Conservation (phyloP, 441 rosid genomes). For the Theobroma grandiflorum region DNA sequence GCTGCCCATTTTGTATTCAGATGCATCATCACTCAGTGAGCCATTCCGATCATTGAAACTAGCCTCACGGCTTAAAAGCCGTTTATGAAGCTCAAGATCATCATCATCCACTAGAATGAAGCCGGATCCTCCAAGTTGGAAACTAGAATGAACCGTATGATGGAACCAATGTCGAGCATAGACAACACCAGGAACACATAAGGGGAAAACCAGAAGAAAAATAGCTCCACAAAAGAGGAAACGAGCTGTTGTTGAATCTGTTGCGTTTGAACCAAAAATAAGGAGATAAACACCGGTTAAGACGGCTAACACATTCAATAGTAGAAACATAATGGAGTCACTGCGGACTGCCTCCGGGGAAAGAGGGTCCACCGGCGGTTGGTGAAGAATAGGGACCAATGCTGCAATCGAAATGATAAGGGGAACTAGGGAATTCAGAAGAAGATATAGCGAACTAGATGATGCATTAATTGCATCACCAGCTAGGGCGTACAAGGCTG, state of each 20-base stretch:
- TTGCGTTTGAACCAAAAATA: conserved; percentile 50
- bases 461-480: conserved; percentile 69
- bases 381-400: conserved; percentile 81
- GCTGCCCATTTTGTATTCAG: conserved; percentile 25
- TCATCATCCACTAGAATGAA: conserved; percentile 83
- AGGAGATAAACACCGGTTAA: conserved; percentile 86
- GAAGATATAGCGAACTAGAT: conserved; percentile 68
- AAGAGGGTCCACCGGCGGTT: conserved; percentile 78
- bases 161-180: conserved; percentile 81
- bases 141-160: conserved; percentile 65
- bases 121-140: conserved; percentile 60
- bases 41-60: conserved; percentile 45
- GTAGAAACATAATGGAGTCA: conserved; percentile 73
- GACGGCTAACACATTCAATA: conserved; percentile 70
- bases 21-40: conserved; percentile 39
- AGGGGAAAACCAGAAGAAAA: conserved; percentile 69
- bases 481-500: conserved; percentile 83
- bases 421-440: conserved; percentile 77
- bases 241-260: conserved; percentile 46
- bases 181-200: conserved; percentile 81
- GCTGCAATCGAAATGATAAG: conserved; percentile 68
- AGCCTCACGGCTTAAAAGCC: conserved; percentile 52
- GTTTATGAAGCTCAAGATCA: conserved; percentile 89
- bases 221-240: conserved; percentile 77
- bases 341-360: conserved; percentile 73